Evolutionary conservation across 805 yeast species (phyloP).

Genomic region (Hermanozyma aechmeae): DNA sequence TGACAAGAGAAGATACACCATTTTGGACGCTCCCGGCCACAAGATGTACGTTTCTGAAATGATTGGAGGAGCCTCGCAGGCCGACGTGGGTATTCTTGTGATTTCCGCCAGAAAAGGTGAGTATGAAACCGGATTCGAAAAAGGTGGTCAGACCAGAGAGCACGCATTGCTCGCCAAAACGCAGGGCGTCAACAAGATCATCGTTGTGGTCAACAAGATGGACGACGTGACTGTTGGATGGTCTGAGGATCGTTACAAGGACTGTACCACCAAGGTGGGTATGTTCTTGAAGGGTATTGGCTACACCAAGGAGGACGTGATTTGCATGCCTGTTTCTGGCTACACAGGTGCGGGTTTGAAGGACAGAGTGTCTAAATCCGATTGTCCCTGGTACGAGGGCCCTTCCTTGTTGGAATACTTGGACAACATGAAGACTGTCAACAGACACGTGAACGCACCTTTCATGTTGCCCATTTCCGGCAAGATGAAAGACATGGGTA

Average conservation of each 20-base stretch:
- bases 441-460: conserved; percentile 87
- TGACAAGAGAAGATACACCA: conserved; percentile 94
- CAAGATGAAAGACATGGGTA: conserved; percentile 95
- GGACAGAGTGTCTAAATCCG: conserved; percentile 62
- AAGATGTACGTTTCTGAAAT: conserved; percentile 97
- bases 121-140: conserved; percentile 97
- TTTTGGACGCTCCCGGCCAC: conserved; percentile 99
- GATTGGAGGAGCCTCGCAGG: conserved; percentile 99
- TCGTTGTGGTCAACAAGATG: conserved; percentile 96
- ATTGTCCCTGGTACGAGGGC: conserved; percentile 91
- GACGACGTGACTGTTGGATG: conserved; percentile 95
- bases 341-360: conserved; percentile 95
- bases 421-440: conserved; percentile 70
- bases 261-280: conserved; percentile 80
- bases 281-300: conserved; percentile 82
- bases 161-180: conserved; percentile 96
- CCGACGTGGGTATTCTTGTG: conserved; percentile 95
- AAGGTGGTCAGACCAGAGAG: conserved; percentile 98
- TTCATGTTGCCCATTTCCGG: conserved; percentile 95
- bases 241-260: conserved; percentile 94
- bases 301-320: conserved; percentile 75
- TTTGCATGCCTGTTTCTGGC: conserved; percentile 96
- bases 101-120: conserved; percentile 99
- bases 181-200: conserved; percentile 91
- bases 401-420: conserved; percentile 87